Conservation (phyloP, 352 stramenopile species). For the Phytophthora idaei region DNA sequence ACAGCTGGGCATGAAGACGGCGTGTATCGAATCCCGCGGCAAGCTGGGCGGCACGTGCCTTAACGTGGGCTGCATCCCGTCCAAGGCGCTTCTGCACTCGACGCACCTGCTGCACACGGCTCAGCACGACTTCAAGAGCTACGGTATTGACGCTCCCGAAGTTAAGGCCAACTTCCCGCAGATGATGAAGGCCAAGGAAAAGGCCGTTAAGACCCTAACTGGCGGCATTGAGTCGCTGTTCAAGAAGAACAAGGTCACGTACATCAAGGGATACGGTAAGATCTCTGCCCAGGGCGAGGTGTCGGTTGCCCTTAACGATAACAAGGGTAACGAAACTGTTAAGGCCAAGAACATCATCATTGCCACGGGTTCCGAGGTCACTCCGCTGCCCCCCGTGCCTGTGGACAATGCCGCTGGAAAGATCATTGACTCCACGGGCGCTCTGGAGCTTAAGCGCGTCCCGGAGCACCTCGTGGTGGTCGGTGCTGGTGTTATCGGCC, state of each 20-base stretch:
- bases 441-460: slow-evolving; percentile 93
- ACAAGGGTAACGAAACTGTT: slow-evolving; percentile 90
- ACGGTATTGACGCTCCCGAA: slow-evolving; percentile 93
- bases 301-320: slow-evolving; percentile 90
- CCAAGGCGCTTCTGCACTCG: slow-evolving; percentile 96
- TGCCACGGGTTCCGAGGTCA: slow-evolving; percentile 89
- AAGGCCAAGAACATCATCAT: slow-evolving; percentile 98
- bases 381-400: slow-evolving; percentile 94
- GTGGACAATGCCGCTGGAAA: slow-evolving; percentile 97
- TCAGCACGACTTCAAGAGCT: slow-evolving; percentile 95
- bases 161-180: slow-evolving; percentile 95
- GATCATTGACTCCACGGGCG: slow-evolving; percentile 99
- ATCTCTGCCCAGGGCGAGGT: slow-evolving; percentile 93
- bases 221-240: slow-evolving; percentile 98
- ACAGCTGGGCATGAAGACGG: slow-evolving; percentile 98
- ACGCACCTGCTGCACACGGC: slow-evolving; percentile 97
- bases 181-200: slow-evolving; percentile 97
- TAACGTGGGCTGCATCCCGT: slow-evolving; percentile 99
- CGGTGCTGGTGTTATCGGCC: slow-evolving; percentile 97
- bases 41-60: slow-evolving; percentile 97
- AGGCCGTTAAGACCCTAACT: slow-evolving; percentile 95
- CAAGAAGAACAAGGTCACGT: slow-evolving; percentile 99
- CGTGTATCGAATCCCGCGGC: slow-evolving; percentile 97
- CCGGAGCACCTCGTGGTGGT: slow-evolving; percentile 97
- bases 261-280: slow-evolving; percentile 97